phyloP scores from a whole-genome alignment of 1,284 basidiomycete genomes.

The Xerocomus minutiporus region DNA sequence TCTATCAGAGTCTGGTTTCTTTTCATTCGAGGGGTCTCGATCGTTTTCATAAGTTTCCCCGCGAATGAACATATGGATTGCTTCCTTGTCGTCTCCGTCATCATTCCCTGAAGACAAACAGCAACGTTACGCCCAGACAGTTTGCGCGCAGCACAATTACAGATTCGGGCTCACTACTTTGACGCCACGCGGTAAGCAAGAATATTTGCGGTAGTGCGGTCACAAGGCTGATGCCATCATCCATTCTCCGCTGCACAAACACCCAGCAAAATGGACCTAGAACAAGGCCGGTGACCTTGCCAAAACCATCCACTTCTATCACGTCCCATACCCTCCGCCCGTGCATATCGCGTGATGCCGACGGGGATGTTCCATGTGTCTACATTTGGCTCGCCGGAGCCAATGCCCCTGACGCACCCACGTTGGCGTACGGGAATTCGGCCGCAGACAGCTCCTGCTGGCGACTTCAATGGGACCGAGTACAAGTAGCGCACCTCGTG shows the following conservation, averaged over 20 bases:
- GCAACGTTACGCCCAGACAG: not conserved
- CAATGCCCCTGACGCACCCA: not conserved
- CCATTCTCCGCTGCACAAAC: not conserved
- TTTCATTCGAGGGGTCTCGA: not conserved
- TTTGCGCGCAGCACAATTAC: not conserved
- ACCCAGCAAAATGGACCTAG: not conserved
- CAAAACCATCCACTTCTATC: not conserved
- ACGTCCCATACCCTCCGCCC: not conserved
- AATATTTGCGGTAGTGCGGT: not conserved
- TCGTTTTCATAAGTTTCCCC: not conserved
- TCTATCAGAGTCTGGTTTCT: not conserved
- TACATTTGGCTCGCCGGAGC: not conserved
- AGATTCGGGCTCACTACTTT: not conserved
- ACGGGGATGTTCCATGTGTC: not conserved
- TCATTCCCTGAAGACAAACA: not conserved
- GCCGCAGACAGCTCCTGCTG: not conserved
- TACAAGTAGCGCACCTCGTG: not conserved
- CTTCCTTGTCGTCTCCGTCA: not conserved
- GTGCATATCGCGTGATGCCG: not conserved
- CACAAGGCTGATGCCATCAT: not conserved
- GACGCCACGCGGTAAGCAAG: not conserved
- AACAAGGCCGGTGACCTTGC: not conserved
- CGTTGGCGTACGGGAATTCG: not conserved
- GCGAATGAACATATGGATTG: not conserved
- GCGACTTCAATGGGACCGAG: not conserved